A percentile compares a stretch with the other conserved stretches of the same genome.
phyloP scores from a whole-genome alignment of 176 grass and related monocot species.

The Oropetium thomaeum region DNA sequence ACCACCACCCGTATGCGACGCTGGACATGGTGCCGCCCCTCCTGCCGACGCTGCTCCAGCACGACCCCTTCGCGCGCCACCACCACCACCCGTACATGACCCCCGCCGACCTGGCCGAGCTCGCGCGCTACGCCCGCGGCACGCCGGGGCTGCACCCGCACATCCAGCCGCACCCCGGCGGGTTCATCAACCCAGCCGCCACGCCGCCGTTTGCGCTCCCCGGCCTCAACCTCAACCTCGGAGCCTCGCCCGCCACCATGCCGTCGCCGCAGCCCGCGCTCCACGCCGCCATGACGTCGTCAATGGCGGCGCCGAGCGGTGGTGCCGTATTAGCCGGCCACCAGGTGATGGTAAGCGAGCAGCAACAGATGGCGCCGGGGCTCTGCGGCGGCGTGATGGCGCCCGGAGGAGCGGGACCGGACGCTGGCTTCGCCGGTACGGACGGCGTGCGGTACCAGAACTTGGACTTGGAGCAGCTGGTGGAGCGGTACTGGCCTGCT shows the following conservation, averaged over 20 bases:
- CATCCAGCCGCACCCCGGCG: conserved; percentile 59
- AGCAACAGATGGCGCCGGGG: conserved; percentile 17
- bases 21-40: conserved; percentile 50
- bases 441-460: conserved; percentile 39
- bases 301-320: conserved; percentile 21
- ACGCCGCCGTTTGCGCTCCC: conserved; percentile 44
- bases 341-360: conserved; percentile 7
- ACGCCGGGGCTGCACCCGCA: conserved; percentile 53
- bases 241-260: conserved; percentile 12
- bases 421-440: conserved; percentile 28
- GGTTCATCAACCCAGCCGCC: conserved; percentile 26
- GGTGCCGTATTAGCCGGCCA: not conserved
- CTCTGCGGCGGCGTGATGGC: conserved; percentile 26
- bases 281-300: conserved; percentile 28
- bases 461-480: conserved; percentile 59
- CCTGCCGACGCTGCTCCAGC: conserved; percentile 40
- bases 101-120: conserved; percentile 48
- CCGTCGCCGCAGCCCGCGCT: not conserved
- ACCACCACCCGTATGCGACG: conserved; percentile 58
- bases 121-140: conserved; percentile 58
- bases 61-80: conserved; percentile 42
- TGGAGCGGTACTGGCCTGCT: conserved; percentile 72
- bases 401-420: not conserved
- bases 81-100: conserved; percentile 42
- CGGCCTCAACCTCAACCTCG: conserved; percentile 64